Evolutionary conservation across 257 asterid species (phyloP), one percentile per base, ranked within the genome.

Genomic region (Catharanthus roseus): DNA sequence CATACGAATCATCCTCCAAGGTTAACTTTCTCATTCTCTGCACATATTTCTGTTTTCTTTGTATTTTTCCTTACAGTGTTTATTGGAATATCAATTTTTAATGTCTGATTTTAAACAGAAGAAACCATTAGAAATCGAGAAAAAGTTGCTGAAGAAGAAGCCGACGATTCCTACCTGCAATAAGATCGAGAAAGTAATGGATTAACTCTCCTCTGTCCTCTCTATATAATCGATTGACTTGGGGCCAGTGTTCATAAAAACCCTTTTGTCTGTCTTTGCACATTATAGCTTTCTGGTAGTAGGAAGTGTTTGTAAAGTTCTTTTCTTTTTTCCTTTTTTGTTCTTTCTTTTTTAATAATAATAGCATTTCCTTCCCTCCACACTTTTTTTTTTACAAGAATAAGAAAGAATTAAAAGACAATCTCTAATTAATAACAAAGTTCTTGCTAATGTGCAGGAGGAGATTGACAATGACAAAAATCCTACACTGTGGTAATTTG

Each of bases 381-480:
- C n/a, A 45, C 11, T 10, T 45, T 1, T 45, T 45, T 49, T 49
- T 49, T 49, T 12, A 49, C 21, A 49, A 49, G 16, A 49, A 49
- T 49, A 1, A 16, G 6, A 15, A 49, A 6, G 15, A 56, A 24
- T 4, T 10, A 26, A 49, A 7, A 26, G 21, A 51, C 1, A 4
- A 29, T 29, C 13, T 34, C 47, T 12, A 53, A 41, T 29, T 24
- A 69, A 50, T 8, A 11, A 55, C 36, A 44, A 47, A 36, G 6
- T 53, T 67, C 47, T 31, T 28, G 18, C n/a, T 69, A 21, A 24
- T 56, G 19, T 39, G 65, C 80, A 83, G 84, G 81, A 68, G 64
- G 71, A 42, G 47, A 15, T 16, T 44, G 71, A 47, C 42, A 61
- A 42, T 31, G 42, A 16, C 6, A 69, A 39, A 53, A 39, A 24